Percentiles rank a stretch among this genome's conserved stretches.
These are phyloP conservation scores for Apiotrichum sp. DNA, from an alignment of 1,284 basidiomycete genomes.

Conservation along the genomic window DNA sequence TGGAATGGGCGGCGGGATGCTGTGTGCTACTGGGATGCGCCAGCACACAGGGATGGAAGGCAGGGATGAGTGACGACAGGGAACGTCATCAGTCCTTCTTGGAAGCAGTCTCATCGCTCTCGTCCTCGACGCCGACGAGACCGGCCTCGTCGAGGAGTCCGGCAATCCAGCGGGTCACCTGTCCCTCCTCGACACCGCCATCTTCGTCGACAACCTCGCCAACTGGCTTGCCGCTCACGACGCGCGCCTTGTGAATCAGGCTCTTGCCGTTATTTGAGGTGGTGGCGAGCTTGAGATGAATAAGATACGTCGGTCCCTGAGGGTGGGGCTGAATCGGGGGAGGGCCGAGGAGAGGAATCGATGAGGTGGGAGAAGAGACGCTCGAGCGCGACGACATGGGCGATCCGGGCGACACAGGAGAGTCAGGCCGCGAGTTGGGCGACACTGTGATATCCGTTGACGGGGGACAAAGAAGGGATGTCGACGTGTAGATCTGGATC, in stretches of 20 bases:
- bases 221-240: conserved; percentile 31
- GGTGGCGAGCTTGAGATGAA: conserved; percentile 34
- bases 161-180: conserved; percentile 36
- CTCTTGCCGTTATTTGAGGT: conserved; percentile 43
- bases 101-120: background rate
- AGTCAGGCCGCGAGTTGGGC: conserved; percentile 39
- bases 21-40: too few relatives aligned
- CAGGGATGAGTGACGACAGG: too few relatives aligned
- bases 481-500: conserved; percentile 37
- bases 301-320: conserved; percentile 34
- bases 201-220: conserved; percentile 39
- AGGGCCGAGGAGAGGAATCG: conserved; percentile 3
- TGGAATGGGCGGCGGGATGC: too few relatives aligned
- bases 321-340: conserved; percentile 10
- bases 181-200: conserved; percentile 41
- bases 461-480: conserved; percentile 29
- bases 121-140: conserved; percentile 33
- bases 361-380: conserved; percentile 13
- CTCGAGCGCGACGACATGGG: conserved; percentile 20
- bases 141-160: conserved; percentile 33
- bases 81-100: conserved; percentile 25
- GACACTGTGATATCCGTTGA: conserved; percentile 28
- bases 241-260: conserved; percentile 35
- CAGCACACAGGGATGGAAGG: background rate
- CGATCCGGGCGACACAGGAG: conserved; percentile 17